phyloP scores from a whole-genome alignment of 2,329 filamentous ascomycete species.

The Colletotrichum chlorophyti region DNA sequence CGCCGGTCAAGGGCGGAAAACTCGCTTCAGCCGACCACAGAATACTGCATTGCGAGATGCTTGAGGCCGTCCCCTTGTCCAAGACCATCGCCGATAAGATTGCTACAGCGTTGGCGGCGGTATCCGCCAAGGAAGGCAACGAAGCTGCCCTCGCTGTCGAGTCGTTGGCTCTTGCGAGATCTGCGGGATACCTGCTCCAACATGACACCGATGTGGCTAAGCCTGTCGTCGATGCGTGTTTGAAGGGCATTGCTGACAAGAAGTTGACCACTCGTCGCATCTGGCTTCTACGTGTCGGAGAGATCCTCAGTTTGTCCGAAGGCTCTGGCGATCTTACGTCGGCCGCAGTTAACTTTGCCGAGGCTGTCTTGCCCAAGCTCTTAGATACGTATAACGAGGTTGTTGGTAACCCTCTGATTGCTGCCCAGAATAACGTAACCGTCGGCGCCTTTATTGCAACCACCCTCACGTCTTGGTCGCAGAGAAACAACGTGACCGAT shows the following conservation, averaged over 20 bases:
- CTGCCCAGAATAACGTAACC: constrained; percentile 83
- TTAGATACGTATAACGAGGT: constrained; percentile 80
- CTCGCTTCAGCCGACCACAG: constrained; percentile 86
- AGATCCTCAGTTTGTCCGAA: constrained; percentile 64
- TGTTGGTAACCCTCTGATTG: constrained; percentile 75
- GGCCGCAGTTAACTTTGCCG: constrained; percentile 57
- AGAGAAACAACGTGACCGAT: constrained; percentile 62
- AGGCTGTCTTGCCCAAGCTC: constrained; percentile 61
- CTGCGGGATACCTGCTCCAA: constrained; percentile 68
- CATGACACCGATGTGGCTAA: constrained; percentile 69
- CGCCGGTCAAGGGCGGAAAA: constrained; percentile 83
- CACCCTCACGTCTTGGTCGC: constrained; percentile 64
- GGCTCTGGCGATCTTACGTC: constrained; percentile 2
- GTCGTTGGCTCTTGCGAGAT: constrained; percentile 72
- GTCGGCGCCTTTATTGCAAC: constrained; percentile 78
- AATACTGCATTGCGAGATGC: constrained; percentile 81
- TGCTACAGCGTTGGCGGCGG: constrained; percentile 67
- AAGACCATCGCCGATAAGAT: constrained; percentile 70
- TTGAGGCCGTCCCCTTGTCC: constrained; percentile 69
- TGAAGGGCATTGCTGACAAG: constrained; percentile 87
- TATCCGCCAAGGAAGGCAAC: constrained; percentile 86
- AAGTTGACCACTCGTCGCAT: constrained; percentile 76
- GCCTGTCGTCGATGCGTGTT: constrained; percentile 71
- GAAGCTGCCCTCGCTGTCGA: constrained; percentile 82
- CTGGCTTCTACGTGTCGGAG: constrained; percentile 80